Evolutionary conservation across 306 rosid genomes (phyloP).

Genomic region (Castanospermum australe): DNA sequence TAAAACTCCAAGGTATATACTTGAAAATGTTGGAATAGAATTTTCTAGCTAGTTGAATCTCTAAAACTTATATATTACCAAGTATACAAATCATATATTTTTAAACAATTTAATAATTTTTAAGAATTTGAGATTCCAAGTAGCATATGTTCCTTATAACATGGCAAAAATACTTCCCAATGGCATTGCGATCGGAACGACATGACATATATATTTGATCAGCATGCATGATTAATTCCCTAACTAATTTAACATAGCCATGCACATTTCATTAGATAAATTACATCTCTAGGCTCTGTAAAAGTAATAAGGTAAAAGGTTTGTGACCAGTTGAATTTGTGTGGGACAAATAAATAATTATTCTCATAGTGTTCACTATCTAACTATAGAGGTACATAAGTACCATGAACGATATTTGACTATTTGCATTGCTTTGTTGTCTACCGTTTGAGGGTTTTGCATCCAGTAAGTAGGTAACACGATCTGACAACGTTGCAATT

Average conservation of each 20-base stretch:
- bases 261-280: not conserved
- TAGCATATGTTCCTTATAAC: not conserved
- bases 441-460: constrained; percentile 18
- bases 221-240: constrained; percentile 10
- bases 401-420: not conserved
- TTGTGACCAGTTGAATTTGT: not conserved
- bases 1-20: no score
- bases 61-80: no score
- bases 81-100: not conserved
- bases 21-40: no score
- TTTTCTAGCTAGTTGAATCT: no score
- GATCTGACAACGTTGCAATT: constrained; percentile 20
- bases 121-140: not conserved
- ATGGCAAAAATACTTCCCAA: not conserved
- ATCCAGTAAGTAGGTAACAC: constrained; percentile 29
- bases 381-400: not conserved
- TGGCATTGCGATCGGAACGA: constrained; percentile 8
- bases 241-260: not conserved
- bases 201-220: not conserved
- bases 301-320: not conserved
- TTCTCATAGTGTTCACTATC: not conserved
- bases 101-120: not conserved
- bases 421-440: not conserved
- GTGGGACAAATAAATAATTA: not conserved
- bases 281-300: not conserved